Conservation (phyloP, 2,329 filamentous ascomycete species). For the Xylariaceae sp. region DNA sequence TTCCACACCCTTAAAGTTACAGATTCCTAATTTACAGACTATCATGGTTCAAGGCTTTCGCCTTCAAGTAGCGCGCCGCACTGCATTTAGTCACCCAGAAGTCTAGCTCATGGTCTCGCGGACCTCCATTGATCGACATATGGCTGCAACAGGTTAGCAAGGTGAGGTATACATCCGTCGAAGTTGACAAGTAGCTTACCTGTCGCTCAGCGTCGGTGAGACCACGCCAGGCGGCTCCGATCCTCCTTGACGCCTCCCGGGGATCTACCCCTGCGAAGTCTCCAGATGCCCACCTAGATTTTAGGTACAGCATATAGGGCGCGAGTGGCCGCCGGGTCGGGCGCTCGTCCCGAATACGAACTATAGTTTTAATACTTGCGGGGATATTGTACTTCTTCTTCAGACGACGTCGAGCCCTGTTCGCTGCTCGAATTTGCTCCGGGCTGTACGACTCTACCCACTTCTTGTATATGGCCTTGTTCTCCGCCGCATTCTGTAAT, state of each 20-base stretch:
- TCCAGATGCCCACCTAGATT: conserved; percentile 33
- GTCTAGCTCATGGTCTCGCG: no score
- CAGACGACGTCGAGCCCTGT: conserved; percentile 41
- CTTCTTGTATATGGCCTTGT: conserved; percentile 36
- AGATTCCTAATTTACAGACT: no score
- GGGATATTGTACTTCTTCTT: conserved; percentile 31
- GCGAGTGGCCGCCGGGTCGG: conserved; percentile 36
- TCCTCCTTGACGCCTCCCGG: conserved; percentile 19
- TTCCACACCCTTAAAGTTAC: no score
- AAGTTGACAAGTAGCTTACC: conserved; percentile 31
- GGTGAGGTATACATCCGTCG: no score
- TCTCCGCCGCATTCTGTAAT: conserved; percentile 37
- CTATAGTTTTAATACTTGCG: conserved; percentile 8
- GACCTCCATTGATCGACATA: conserved; percentile 32
- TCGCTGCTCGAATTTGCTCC: conserved; percentile 40
- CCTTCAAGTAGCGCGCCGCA: no score
- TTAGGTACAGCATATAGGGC: conserved; percentile 35
- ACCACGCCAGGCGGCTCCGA: conserved; percentile 39
- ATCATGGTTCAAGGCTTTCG: no score
- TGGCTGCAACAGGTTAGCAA: conserved; percentile 25
- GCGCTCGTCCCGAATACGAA: conserved; percentile 43
- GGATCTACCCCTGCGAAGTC: conserved; percentile 1
- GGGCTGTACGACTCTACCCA: conserved; percentile 44
- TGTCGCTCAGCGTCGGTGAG: conserved; percentile 38
- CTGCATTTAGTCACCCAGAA: no score